phyloP scores from a whole-genome alignment of 495 filamentous ascomycete genomes.

The Podospora comata region DNA sequence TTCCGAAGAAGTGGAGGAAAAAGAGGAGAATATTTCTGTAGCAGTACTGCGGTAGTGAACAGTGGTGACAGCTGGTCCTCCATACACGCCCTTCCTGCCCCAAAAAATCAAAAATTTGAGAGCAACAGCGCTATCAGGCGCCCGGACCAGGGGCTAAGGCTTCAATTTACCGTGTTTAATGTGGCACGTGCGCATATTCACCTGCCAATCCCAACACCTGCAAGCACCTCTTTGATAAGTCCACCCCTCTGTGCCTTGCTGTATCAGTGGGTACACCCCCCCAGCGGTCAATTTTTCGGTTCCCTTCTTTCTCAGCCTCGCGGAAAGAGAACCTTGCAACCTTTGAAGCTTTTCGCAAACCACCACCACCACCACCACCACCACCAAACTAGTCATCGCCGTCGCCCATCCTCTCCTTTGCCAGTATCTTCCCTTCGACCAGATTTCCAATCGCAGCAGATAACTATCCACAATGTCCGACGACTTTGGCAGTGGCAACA shows the following conservation, averaged over 20 bases:
- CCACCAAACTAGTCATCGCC: neutral
- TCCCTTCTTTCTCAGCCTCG: constrained; percentile 8
- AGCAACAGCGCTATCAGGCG: neutral
- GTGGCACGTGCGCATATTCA: neutral
- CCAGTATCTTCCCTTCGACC: constrained; percentile 1
- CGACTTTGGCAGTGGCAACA: constrained; percentile 41
- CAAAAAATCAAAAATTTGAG: neutral
- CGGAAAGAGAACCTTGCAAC: constrained; percentile 12
- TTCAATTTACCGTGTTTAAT: neutral
- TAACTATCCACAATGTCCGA: constrained; percentile 48
- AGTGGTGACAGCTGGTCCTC: constrained; percentile 9
- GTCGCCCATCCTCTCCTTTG: neutral
- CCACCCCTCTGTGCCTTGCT: neutral
- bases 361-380: neutral
- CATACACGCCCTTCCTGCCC: neutral
- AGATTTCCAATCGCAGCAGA: constrained; percentile 18
- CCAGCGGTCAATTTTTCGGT: constrained; percentile 8
- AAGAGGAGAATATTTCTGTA: constrained; percentile 9
- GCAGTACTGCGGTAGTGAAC: constrained; percentile 4
- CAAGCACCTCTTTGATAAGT: neutral
- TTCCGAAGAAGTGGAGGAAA: constrained; percentile 7
- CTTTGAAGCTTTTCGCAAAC: constrained; percentile 4
- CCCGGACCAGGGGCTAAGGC: neutral
- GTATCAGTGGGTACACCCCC: neutral
- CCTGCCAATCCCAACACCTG: neutral